Base-by-base conservation (phyloP, 257 asterid genomes). In the Rhazya stricta region DNA sequence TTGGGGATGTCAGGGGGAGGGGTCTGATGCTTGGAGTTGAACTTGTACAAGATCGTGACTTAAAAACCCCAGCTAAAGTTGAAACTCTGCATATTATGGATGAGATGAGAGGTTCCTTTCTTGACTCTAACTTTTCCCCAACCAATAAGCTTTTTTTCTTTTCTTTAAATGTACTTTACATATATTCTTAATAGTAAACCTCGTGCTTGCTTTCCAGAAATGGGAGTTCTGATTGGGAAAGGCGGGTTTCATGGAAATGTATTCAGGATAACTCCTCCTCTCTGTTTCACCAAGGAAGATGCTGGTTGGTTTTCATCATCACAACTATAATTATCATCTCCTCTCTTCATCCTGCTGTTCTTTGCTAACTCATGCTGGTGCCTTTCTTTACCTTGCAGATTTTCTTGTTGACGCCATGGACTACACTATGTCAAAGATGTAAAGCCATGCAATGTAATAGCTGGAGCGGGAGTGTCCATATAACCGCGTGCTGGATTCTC, bases 1-100 rank as follows among this genome's bases (percentile, higher is more conserved):
- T 93, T 46, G 98, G 98, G 12, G 98, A 93, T 78, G 98, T 93
- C 11, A 87, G 98, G 82, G 99, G 99, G 76, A 91, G 96, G 80
- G 99, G 99, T 36, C 67, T 94, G 79, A 84, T 94, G 89, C 91
- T 94, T 36, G 98, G 98, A 9, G 86, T 94, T 65, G 99, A 94
- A 80, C 96, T 94, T 11, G 99, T 94, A n/a, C 86, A 83, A 5
- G 94, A 94, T 79, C 90, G 87, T 30, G 68, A 88, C 61, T 60
- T 79, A 53, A 92, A 94, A 88, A 86, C 90, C 32, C 98, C 98
- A 4, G 99, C 98, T 25, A 94, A 88, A 61, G 85, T 51, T 15
- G 97, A 91, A 86, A 94, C 88, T 61, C 80, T 89, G 23, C 89
- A 86, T 62, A 61, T 88, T 48, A 91, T 94, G 97, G 92, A 91